These are phyloP conservation scores for Cydonia oblonga DNA, from an alignment of 331 rosid genomes.

Conservation along the genomic window DNA sequence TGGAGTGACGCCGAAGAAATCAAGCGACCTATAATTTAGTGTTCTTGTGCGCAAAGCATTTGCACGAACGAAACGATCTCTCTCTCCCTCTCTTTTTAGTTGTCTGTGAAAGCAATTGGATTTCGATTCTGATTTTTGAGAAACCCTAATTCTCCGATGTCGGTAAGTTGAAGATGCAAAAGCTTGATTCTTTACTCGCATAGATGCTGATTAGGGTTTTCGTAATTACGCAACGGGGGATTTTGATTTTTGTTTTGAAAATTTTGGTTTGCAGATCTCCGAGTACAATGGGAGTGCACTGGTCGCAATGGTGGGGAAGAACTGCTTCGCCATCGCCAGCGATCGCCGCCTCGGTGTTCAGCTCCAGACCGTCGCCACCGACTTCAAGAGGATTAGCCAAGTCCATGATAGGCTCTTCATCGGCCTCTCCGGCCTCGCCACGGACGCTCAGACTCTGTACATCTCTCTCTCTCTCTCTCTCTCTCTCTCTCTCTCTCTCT, in stretches of 20 bases:
- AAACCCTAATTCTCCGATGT: conserved; percentile 10
- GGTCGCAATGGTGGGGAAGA: conserved; percentile 94
- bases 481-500: neutral
- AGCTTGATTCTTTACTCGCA: neutral
- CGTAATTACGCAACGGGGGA: neutral
- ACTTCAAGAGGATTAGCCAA: conserved; percentile 68
- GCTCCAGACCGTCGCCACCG: conserved; percentile 93
- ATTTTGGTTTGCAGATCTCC: conserved; percentile 32
- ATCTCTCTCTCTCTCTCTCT: neutral
- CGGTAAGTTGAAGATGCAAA: conserved; percentile 8
- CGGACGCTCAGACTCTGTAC: conserved; percentile 92
- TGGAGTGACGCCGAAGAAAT: conserved; percentile 5
- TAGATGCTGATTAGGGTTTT: neutral
- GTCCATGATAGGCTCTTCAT: conserved; percentile 67
- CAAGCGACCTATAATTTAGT: neutral
- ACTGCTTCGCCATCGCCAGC: conserved; percentile 93
- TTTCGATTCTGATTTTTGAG: neutral
- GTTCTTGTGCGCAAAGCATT: neutral
- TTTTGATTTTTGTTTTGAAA: neutral
- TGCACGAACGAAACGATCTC: neutral
- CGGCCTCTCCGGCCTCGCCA: conserved; percentile 89
- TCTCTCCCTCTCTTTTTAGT: neutral
- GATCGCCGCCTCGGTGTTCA: conserved; percentile 96
- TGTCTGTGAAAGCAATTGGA: neutral
- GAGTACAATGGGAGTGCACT: conserved; percentile 97